phyloP scores from a whole-genome alignment of 2,329 filamentous ascomycete species.

The Trichoderma atroviride region DNA sequence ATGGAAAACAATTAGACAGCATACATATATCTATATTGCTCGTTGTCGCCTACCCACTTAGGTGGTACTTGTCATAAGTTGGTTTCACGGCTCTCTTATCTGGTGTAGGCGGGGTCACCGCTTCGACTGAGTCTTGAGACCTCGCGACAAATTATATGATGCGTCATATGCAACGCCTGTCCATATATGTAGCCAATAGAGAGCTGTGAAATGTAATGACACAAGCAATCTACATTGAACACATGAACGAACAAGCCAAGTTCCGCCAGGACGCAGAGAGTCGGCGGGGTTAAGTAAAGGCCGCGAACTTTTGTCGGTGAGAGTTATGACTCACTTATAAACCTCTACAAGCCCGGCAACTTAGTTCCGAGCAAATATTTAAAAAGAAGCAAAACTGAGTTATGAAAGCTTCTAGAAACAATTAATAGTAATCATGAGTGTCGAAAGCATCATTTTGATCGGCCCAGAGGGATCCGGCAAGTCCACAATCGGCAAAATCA shows the following conservation, averaged over 20 bases:
- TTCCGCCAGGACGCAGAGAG: not conserved
- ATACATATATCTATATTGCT: not conserved
- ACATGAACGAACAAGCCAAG: not conserved
- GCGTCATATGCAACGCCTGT: not conserved
- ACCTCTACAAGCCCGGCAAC: not conserved
- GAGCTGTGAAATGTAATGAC: not conserved
- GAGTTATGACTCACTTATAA: not conserved
- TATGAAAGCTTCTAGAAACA: not conserved
- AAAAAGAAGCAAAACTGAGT: not conserved
- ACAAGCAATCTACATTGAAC: not conserved
- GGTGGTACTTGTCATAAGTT: not conserved
- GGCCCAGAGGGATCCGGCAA: constrained; percentile 27
- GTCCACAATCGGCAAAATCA: constrained; percentile 22
- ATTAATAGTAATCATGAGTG: not conserved
- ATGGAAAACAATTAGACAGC: not conserved
- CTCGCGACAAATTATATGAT: not conserved
- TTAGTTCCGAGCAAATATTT: not conserved
- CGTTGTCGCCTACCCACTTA: not conserved
- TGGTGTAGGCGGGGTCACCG: not conserved
- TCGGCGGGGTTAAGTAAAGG: not conserved
- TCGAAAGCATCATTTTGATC: constrained; percentile 18
- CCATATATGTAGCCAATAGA: not conserved
- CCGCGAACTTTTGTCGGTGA: not conserved
- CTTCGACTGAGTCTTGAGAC: not conserved
- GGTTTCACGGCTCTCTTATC: not conserved